Evolutionary conservation across 2,329 filamentous ascomycete genomes (phyloP), one percentile per base, ranked within the genome.

Genomic region (Claviceps sp.): DNA sequence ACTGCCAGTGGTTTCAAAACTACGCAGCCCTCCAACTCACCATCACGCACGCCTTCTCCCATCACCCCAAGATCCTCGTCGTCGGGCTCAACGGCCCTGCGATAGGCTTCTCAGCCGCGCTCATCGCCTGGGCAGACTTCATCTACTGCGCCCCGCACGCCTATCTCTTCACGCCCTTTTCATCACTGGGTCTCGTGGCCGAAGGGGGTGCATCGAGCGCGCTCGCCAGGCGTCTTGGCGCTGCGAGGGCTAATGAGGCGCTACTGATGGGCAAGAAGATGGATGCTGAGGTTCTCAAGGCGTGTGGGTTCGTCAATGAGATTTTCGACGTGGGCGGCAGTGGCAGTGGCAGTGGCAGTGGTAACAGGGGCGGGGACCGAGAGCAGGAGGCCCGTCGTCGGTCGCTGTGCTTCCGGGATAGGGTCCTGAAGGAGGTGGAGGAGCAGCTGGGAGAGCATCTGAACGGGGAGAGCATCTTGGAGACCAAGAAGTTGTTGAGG

Each of bases 31-130:
- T 86, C 75, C 97, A 97, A 74, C 79, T 96, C 52, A 86, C 95
- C 75, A 79, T 88, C 61, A 93, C 90, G 2, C 84, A 88, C 61
- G 84, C 88, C 60, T 95, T 97, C 73, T 90, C 93, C 73, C 84
- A 82, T 14, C 93, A 97, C 70, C 87, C 89, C 60, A 96, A 97
- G 72, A 86, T 97, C 69, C 85, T 97, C 24, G 79, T 97, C 55
- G 84, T 84, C 0, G 93, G 88, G 0, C 82, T 97, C 58, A 97
- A 97, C 70, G 93, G 91, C 3, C 93, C 93, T 5, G 89, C 83
- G 11, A 77, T 98, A 50, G 93, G 93, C 5, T 82, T 97, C 37
- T 86, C 85, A 2, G 93, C 91, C 1, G 90, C 91, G 0, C 70
- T 97, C 0, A 73, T 88, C 53, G 84, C 83, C 30, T 86, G 88